Evolutionary conservation across 1,284 basidiomycete species (phyloP), one percentile per base, ranked within the genome.

Genomic region (Sporisorium graminicola): DNA sequence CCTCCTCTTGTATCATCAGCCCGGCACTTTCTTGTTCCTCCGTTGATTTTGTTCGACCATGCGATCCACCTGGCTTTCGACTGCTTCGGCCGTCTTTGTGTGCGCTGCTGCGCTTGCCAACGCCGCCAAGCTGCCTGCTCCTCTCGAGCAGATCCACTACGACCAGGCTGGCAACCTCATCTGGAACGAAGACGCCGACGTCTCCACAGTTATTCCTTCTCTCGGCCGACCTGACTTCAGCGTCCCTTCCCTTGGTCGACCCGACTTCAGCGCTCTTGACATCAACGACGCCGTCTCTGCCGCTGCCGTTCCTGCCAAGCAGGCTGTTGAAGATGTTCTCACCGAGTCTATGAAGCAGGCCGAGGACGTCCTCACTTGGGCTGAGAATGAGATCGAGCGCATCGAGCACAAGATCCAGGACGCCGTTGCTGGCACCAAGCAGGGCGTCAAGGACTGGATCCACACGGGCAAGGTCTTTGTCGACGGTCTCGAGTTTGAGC

Each of bases 401-500:
- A 63, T 78, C 65, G 59, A 79, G 60, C 56, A 77, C 66, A 68
- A 72, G 68, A 60, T 73, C 49, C 35, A 77, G 14, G 54, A 74
- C 14, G 62, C 53, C 50, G 35, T 74, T 44, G 42, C 58, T 13
- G 56, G 63, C 47, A 64, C 75, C 51, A 62, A 76, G 67, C 64
- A 79, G 46, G 61, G 64, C 24, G 67, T 68, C 65, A 60, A 69
- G 44, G 54, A 63, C 29, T 80, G 78, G 73, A 64, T 79, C 50
- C 63, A 76, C 68, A 70, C 78, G 33, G 78, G 76, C 59, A 74
- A 65, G 79, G 92, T 83, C 82, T 89, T 87, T 18, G 57, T 74
- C 22, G 54, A 63, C 53, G 60, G 74, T 14, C 63, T 62, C 65
- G 60, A 65, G 47, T 54, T 93, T 84, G 91, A 94, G 83, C 88